A percentile compares a stretch with the other conserved stretches of the same genome.
These are phyloP conservation scores for Talaromyces islandicus DNA, from an alignment of 2,329 filamentous ascomycete species.

Conservation along the genomic window DNA sequence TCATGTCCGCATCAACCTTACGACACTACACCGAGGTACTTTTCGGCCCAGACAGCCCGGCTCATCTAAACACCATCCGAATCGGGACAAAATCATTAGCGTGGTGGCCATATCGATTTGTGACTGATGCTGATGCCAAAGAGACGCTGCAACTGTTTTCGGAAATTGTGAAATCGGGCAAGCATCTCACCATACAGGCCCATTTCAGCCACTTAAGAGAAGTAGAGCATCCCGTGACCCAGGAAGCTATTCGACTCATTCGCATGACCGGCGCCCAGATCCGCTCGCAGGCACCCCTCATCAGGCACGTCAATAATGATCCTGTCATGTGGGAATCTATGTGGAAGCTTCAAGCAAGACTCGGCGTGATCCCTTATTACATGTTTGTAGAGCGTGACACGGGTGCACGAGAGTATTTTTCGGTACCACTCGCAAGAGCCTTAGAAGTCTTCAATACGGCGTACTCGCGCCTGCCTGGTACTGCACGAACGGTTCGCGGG, in stretches of 20 bases:
- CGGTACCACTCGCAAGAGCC: conserved; percentile 1
- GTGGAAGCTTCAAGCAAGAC: neutral
- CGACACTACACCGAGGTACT: neutral
- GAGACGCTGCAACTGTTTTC: neutral
- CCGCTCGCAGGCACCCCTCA: neutral
- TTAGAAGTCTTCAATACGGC: conserved; percentile 1
- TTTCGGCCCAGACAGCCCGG: neutral
- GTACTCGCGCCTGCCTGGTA: conserved; percentile 3
- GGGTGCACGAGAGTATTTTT: conserved; percentile 4
- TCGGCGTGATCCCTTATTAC: neutral
- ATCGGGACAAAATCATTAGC: neutral
- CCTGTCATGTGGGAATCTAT: neutral
- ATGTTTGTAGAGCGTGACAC: conserved; percentile 8
- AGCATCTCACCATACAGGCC: neutral
- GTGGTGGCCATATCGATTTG: neutral
- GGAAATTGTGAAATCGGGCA: neutral
- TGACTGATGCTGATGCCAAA: neutral
- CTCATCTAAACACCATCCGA: neutral
- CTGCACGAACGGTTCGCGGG: conserved; percentile 2
- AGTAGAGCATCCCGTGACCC: neutral
- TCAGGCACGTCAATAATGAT: neutral
- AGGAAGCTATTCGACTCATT: neutral
- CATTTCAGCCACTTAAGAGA: neutral
- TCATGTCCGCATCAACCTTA: neutral
- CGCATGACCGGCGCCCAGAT: neutral